Evolutionary conservation across 169 alveolate genomes (phyloP).

Genomic region (Babesia bovis): DNA sequence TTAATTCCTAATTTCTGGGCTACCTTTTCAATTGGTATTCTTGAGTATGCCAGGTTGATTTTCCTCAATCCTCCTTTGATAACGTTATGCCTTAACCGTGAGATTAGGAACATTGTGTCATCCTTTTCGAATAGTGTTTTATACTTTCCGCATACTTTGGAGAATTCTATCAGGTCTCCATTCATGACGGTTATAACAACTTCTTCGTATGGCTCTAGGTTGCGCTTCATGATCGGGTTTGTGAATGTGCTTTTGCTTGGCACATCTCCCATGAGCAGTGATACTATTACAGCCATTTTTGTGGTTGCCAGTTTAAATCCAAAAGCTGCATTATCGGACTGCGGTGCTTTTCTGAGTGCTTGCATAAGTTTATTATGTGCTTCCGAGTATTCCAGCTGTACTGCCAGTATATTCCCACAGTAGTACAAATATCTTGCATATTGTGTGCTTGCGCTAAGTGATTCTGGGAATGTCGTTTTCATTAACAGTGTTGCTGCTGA

Average conservation of each 20-base stretch:
- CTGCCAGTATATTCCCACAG: constrained; percentile 90
- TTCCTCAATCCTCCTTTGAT: constrained; percentile 92
- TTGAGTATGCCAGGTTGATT: constrained; percentile 89
- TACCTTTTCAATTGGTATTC: constrained; percentile 87
- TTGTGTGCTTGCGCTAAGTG: constrained; percentile 89
- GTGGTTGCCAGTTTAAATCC: constrained; percentile 86
- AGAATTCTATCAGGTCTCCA: constrained; percentile 90
- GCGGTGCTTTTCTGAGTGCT: constrained; percentile 93
- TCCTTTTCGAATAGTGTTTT: constrained; percentile 80
- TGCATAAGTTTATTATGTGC: constrained; percentile 87
- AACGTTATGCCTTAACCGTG: constrained; percentile 92
- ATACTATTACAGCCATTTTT: constrained; percentile 90
- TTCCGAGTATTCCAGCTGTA: constrained; percentile 91
- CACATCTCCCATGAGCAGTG: constrained; percentile 94
- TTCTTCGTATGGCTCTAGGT: constrained; percentile 86
- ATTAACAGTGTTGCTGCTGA: constrained; percentile 69
- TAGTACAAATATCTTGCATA: constrained; percentile 92
- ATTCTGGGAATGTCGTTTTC: constrained; percentile 85
- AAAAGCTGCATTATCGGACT: constrained; percentile 81
- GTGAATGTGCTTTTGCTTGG: constrained; percentile 92
- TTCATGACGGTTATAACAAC: constrained; percentile 89
- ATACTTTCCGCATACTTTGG: constrained; percentile 77
- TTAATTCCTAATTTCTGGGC: constrained; percentile 88
- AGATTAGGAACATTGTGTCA: constrained; percentile 86
- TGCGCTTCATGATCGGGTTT: constrained; percentile 80